Conservation (phyloP, 768 basidiomycete species). For the Lepiota venenata region DNA sequence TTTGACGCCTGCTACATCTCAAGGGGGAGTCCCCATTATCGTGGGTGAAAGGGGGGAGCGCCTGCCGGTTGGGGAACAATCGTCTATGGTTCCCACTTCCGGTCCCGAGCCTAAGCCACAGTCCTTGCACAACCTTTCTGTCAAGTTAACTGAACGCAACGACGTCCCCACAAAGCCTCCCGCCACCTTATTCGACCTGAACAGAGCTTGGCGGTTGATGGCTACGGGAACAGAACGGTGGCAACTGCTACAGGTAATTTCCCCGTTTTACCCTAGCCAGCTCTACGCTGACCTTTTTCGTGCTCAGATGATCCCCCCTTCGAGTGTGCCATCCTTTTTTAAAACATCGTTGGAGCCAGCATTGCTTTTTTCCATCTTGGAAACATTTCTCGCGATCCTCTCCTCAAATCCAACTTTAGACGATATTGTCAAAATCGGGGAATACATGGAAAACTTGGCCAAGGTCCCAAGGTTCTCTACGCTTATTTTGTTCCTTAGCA, state of each 20-base stretch:
- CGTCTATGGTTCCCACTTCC: no score
- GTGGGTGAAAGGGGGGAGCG: not conserved
- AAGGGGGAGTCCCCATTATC: not conserved
- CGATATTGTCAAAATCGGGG: conserved; percentile 24
- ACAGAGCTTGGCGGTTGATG: conserved; percentile 50
- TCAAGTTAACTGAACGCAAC: not conserved
- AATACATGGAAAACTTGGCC: conserved; percentile 52
- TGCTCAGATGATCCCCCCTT: conserved; percentile 50
- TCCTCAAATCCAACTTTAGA: conserved; percentile 14
- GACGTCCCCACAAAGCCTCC: conserved; percentile 24
- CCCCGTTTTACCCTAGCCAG: not conserved
- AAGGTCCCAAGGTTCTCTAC: conserved; percentile 61
- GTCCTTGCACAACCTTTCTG: not conserved
- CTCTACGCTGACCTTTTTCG: not conserved
- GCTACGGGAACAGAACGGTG: conserved; percentile 44
- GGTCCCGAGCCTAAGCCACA: not conserved
- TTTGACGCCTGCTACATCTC: conserved; percentile 3
- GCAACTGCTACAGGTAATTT: conserved; percentile 55
- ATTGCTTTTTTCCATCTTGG: conserved; percentile 55
- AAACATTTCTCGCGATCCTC: conserved; percentile 39
- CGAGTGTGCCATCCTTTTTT: conserved; percentile 58
- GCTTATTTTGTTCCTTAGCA: conserved; percentile 59
- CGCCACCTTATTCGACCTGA: conserved; percentile 60
- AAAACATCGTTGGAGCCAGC: conserved; percentile 67
- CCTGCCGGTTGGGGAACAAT: not conserved